phyloP scores from a whole-genome alignment of 1,284 basidiomycete species.

The Fistulinella staudtii region DNA sequence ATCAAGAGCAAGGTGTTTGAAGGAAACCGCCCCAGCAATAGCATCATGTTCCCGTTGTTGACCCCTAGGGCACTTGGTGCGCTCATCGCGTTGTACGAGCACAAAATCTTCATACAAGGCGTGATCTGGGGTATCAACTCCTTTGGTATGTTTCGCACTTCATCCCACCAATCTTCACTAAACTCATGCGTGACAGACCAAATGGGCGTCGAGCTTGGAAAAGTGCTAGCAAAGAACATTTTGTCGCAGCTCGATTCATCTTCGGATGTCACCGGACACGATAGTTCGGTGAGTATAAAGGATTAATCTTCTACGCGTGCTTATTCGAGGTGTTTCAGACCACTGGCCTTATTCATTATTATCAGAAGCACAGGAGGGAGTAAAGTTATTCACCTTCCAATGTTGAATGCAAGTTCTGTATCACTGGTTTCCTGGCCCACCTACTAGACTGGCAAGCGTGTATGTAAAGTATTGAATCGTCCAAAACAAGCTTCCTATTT shows the following conservation, averaged over 20 bases:
- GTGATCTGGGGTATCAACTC: slow-evolving; percentile 99
- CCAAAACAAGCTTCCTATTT: no score
- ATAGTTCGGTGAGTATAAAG: slow-evolving; percentile 71
- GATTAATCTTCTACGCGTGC: background rate
- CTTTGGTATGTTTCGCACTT: slow-evolving; percentile 56
- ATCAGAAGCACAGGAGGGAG: slow-evolving; percentile 82
- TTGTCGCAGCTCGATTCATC: slow-evolving; percentile 80
- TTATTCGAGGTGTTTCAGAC: slow-evolving; percentile 50
- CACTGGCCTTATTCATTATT: slow-evolving; percentile 91
- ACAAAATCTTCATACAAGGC: slow-evolving; percentile 99
- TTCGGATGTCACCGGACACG: slow-evolving; percentile 87
- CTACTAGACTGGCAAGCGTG: background rate
- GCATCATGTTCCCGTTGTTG: slow-evolving; percentile 90
- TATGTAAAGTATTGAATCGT: slow-evolving; percentile 7
- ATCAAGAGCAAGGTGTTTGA: slow-evolving; percentile 98
- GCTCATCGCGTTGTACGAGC: slow-evolving; percentile 91
- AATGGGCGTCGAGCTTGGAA: slow-evolving; percentile 97
- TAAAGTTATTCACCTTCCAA: slow-evolving; percentile 32
- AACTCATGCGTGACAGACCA: slow-evolving; percentile 50
- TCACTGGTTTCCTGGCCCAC: background rate
- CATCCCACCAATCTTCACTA: background rate
- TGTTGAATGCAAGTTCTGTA: background rate
- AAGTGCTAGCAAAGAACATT: slow-evolving; percentile 95
- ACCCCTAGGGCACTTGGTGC: slow-evolving; percentile 89
- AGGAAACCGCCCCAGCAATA: slow-evolving; percentile 96